A percentile compares a stretch with the other conserved stretches of the same genome.
These are phyloP conservation scores for Mycena haematopus DNA, from an alignment of 768 basidiomycete species.

Conservation along the genomic window DNA sequence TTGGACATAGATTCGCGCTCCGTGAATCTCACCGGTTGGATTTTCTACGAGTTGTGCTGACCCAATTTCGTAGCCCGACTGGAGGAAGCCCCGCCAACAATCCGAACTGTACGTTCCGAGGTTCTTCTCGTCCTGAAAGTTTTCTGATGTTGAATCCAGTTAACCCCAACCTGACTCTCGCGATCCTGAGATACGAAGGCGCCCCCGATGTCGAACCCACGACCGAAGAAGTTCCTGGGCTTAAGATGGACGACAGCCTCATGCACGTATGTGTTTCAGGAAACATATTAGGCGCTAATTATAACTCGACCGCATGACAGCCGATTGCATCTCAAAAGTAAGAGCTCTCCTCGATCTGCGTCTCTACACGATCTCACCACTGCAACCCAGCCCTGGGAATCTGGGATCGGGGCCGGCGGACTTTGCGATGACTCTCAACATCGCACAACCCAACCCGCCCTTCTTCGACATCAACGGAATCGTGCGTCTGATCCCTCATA, in stretches of 20 bases:
- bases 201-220: conserved; percentile 42
- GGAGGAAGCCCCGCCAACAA: conserved; percentile 35
- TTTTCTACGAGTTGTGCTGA: neutral
- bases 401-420: conserved; percentile 27
- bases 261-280: conserved; percentile 37
- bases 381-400: conserved; percentile 11
- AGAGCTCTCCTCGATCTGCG: no score
- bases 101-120: conserved; percentile 33
- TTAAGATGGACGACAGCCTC: conserved; percentile 35
- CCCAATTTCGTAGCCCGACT: conserved; percentile 24
- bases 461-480: conserved; percentile 26
- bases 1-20: conserved; percentile 37
- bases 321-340: conserved; percentile 22
- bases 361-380: no score
- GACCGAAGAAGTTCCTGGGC: conserved; percentile 31
- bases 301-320: neutral
- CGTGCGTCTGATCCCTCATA: neutral
- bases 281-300: neutral
- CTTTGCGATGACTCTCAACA: conserved; percentile 21
- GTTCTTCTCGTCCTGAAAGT: neutral
- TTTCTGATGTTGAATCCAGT: conserved; percentile 18
- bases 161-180: conserved; percentile 41
- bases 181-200: conserved; percentile 46
- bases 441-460: conserved; percentile 27
- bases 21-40: conserved; percentile 23